Base-by-base conservation (phyloP, 805 yeast genomes). In the Isabelozyma pseudorhagii region DNA sequence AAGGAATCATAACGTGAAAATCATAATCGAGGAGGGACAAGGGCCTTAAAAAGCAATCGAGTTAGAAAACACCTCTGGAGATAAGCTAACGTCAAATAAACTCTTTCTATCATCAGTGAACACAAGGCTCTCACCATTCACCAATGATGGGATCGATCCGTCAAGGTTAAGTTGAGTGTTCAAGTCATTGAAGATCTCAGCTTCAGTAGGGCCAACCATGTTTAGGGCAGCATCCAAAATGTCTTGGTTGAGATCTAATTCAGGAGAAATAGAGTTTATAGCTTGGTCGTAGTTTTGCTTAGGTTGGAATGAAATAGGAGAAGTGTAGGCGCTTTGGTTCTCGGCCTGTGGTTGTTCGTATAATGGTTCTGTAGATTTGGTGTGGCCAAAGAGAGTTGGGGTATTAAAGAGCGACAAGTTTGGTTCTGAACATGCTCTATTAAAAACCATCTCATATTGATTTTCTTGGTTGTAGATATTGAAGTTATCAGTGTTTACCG, bases 391-490 rank as follows among this genome's bases (percentile, higher is more conserved):
- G 14, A 53, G 41, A 1, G 52, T 49, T 6, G 54, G 42, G 25
- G 53, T 44, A 17, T 38, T 29, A 9, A 45, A 46, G 43, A 41
- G 48, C 15, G 50, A 42, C 43, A 53, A 46, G 43, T 54, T 51
- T 36, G 57, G 57, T 5, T 45, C 52, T 2, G 53, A 49, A 18
- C 45, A 51, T 43, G 57, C 53, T 31, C 52, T 49, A 4, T 47
- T 38, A 3, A 15, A 14, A 14, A 38, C 45, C 46, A 43, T 11
- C 49, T 47, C 27, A 52, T 47, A 48, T 49, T 38, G 46, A 50
- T 52, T 8, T 31, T 31, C 36, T 31, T 31, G 36, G 40, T 54
- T 50, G 47, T 53, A 54, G 42, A 48, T 50, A 45, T 47, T 45
- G 40, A 44, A 34, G 25, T 53, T 50, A 6, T 21, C 25, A 21